phyloP scores from a whole-genome alignment of 768 basidiomycete genomes.

The Auricularia heimuer region DNA sequence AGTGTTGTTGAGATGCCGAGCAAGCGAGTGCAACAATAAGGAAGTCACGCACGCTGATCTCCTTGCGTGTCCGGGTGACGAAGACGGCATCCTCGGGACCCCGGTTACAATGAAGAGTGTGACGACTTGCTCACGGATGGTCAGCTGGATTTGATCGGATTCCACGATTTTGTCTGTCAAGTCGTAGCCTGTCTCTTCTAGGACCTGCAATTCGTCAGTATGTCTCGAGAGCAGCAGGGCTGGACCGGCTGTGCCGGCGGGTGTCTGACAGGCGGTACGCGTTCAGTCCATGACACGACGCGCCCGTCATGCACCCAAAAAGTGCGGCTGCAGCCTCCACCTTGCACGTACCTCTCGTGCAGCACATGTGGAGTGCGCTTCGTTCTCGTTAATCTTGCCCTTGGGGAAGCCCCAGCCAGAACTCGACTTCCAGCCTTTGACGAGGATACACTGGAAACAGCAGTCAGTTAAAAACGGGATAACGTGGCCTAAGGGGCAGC shows the following conservation, averaged over 20 bases:
- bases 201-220: slow-evolving; percentile 44
- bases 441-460: slow-evolving; percentile 70
- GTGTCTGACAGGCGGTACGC: slow-evolving; percentile 1
- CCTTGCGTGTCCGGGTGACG: slow-evolving; percentile 90
- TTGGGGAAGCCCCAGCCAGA: slow-evolving; percentile 99
- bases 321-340: not conserved
- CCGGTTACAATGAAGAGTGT: slow-evolving; percentile 84
- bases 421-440: slow-evolving; percentile 95
- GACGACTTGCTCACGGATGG: slow-evolving; percentile 83
- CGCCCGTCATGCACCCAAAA: not conserved
- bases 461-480: too few relatives aligned
- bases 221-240: slow-evolving; percentile 1
- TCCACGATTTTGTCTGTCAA: slow-evolving; percentile 55
- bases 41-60: slow-evolving; percentile 73
- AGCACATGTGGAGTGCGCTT: slow-evolving; percentile 75
- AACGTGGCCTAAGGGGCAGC: slow-evolving; percentile 2
- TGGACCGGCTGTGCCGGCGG: not conserved
- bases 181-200: slow-evolving; percentile 97
- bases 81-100: slow-evolving; percentile 82
- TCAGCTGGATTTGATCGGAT: slow-evolving; percentile 67
- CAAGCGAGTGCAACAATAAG: not conserved
- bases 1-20: not conserved
- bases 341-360: slow-evolving; percentile 66
- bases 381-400: slow-evolving; percentile 97
- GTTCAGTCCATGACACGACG: too few relatives aligned